phyloP scores from a whole-genome alignment of 2,329 filamentous ascomycete species.

The Orbilia javanica region DNA sequence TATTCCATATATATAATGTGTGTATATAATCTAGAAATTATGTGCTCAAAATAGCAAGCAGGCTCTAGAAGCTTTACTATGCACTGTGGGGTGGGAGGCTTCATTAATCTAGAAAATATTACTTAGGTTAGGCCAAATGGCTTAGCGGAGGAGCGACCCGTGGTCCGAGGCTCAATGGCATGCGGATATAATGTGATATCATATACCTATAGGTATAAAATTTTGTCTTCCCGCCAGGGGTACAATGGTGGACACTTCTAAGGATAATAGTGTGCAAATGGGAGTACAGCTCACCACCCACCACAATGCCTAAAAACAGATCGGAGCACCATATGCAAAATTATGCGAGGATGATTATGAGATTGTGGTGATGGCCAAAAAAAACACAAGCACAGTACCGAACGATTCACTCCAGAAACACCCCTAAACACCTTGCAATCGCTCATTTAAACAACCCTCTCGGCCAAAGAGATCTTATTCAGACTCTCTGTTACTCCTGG shows the following conservation, averaged over 20 bases:
- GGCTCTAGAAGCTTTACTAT: no score
- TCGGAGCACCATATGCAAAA: background rate
- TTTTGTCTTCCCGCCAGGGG: background rate
- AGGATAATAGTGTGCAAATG: background rate
- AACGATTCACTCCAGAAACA: constrained; percentile 12
- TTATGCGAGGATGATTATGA: background rate
- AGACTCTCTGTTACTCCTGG: constrained; percentile 41
- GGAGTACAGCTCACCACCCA: background rate
- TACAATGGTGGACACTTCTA: background rate
- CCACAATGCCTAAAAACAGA: background rate
- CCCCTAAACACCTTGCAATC: constrained; percentile 3
- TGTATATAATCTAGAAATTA: no score
- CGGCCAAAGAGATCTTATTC: constrained; percentile 53
- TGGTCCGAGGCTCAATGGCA: no score
- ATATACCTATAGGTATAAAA: no score
- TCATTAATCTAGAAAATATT: no score
- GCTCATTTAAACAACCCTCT: constrained; percentile 39
- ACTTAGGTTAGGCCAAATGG: no score
- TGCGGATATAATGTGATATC: no score
- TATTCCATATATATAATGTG: no score
- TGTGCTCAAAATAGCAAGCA: no score
- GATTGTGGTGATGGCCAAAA: background rate
- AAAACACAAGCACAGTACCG: background rate
- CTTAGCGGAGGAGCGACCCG: no score
- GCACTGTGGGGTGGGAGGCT: no score